A percentile compares a stretch with the other conserved stretches of the same genome.
Evolutionary conservation across 2,329 filamentous ascomycete genomes (phyloP).

Genomic region (Trichoderma sp.): DNA sequence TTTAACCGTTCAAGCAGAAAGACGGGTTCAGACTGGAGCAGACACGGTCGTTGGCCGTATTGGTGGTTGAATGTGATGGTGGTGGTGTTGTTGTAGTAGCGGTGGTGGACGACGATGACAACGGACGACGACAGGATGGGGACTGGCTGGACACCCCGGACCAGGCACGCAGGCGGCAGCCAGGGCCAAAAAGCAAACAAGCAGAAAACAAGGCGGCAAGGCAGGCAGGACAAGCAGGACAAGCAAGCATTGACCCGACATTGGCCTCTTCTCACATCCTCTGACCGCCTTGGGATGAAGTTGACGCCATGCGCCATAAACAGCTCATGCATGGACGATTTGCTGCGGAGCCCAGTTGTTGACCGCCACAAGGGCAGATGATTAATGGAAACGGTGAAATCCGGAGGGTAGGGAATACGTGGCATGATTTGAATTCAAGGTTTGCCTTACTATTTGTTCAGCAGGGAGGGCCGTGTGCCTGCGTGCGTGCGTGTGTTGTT

Average conservation of each 20-base stretch:
- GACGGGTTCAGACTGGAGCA: background rate
- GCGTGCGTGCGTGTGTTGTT: background rate
- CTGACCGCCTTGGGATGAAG: slow-evolving; percentile 17
- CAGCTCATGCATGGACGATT: slow-evolving; percentile 21
- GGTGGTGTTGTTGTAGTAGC: slow-evolving; percentile 2
- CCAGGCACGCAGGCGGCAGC: slow-evolving; percentile 1
- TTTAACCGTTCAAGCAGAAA: slow-evolving; percentile 11
- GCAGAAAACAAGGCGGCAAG: background rate
- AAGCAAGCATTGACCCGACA: slow-evolving; percentile 7
- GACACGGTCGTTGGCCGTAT: background rate
- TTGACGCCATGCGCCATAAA: slow-evolving; percentile 22
- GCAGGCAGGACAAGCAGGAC: background rate
- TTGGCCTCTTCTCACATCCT: background rate
- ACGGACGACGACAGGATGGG: background rate
- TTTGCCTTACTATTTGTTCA: slow-evolving; percentile 6
- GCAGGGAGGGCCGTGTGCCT: background rate
- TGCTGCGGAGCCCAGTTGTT: slow-evolving; percentile 15
- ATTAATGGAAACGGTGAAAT: slow-evolving; percentile 16
- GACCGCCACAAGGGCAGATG: slow-evolving; percentile 19
- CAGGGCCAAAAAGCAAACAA: background rate
- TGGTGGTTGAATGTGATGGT: background rate
- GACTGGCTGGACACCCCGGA: background rate
- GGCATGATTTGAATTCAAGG: slow-evolving; percentile 12
- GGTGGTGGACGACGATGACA: slow-evolving; percentile 1
- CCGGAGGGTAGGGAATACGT: slow-evolving; percentile 14